Base-by-base conservation (phyloP, 352 stramenopile species). In the Phytophthora macrochlamydospora region DNA sequence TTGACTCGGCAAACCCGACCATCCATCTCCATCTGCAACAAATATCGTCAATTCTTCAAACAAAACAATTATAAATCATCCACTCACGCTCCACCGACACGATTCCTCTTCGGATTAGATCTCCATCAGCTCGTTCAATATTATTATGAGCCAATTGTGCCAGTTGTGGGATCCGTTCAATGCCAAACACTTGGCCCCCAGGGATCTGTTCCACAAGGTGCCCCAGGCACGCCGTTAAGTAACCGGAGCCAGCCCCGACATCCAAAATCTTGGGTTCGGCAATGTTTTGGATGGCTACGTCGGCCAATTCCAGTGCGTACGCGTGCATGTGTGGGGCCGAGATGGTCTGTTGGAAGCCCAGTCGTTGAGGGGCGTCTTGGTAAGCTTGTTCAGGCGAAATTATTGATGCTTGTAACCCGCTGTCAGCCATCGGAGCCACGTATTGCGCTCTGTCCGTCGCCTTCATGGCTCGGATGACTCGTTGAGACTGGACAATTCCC, bases 181-280 rank as follows among this genome's bases (percentile, higher is more conserved):
- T 98, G 6, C 95, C 96, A 59, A 93, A 94, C 13, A 98, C 94
- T 7, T 57, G 60, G 0, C 72, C 46, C 37, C 45, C 40, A 31
- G 66, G 38, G 9, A n/a, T 24, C 14, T 78, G 52, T 28, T 72
- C 44, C 30, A 97, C 78, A 64, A 98, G 89, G 44, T 94, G 78
- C 0, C 90, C 93, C n/a, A 99, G 73, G 60, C 91, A 95, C 5
- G 93, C 94, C 5, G 93, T 98, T 7, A 99, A 76, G 73, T 99
- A 99, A 4, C 97, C 97, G 5, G 90, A 98, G 29, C 97, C 97
- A 31, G 81, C 97, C 33, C 97, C 97, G 0, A 99, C 95, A 72
- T 99, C 97, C 28, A 99, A 72, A 7, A 99, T 83, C 13, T 82
- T 82, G 13, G 96, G 76, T 13, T 74, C 49, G 8, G 69, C 50